A percentile compares a stretch with the other conserved stretches of the same genome.
Evolutionary conservation across 495 filamentous ascomycete genomes (phyloP).

Genomic region (Talaromyces ruber): DNA sequence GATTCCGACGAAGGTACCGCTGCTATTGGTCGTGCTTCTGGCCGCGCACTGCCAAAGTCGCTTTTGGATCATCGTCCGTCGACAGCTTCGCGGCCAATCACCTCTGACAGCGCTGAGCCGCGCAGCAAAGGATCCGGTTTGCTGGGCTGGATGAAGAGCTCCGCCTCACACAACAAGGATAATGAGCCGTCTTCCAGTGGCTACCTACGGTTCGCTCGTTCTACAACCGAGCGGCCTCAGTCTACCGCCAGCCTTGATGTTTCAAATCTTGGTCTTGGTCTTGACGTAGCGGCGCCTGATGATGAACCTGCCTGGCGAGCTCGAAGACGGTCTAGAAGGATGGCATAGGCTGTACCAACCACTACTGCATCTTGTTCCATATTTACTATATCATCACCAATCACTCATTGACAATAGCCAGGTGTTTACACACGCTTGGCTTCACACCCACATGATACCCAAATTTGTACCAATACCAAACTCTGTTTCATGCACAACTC

Average conservation of each 20-base stretch:
- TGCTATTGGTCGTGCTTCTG: neutral
- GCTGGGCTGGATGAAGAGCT: conserved; percentile 37
- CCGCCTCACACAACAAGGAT: conserved; percentile 22
- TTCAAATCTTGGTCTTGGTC: neutral
- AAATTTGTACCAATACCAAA: neutral
- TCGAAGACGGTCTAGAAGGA: conserved; percentile 23
- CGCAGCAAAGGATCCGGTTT: conserved; percentile 34
- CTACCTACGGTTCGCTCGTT: neutral
- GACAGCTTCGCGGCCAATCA: conserved; percentile 17
- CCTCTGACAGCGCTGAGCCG: conserved; percentile 24
- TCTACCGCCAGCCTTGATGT: conserved; percentile 13
- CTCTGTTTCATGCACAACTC: neutral
- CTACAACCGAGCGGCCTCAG: conserved; percentile 3
- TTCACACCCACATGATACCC: neutral
- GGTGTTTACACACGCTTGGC: neutral
- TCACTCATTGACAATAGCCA: neutral
- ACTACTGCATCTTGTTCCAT: neutral
- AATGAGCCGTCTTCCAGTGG: conserved; percentile 10
- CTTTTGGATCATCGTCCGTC: conserved; percentile 7
- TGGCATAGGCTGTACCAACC: neutral
- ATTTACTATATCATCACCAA: neutral
- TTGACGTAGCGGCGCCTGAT: conserved; percentile 11
- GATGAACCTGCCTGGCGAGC: conserved; percentile 20
- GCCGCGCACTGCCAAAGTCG: neutral
- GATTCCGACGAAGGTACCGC: neutral